Evolutionary conservation across 2,329 filamentous ascomycete genomes (phyloP).

Genomic region (Colletotrichum siamense): DNA sequence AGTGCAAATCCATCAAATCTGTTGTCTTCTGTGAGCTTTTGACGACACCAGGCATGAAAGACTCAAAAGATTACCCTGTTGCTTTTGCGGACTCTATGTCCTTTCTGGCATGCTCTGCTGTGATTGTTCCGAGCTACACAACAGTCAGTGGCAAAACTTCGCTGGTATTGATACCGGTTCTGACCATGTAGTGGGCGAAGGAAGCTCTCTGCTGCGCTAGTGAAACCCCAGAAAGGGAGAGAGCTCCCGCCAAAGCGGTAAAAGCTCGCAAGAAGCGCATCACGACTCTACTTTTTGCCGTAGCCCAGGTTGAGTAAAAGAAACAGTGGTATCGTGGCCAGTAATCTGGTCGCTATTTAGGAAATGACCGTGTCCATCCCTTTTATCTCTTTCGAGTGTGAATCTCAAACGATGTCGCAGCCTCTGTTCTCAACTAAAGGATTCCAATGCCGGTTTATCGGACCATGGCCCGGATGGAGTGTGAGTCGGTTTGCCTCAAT

Average conservation of each 20-base stretch:
- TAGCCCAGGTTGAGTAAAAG: accelerated
- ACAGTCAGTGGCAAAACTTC: accelerated
- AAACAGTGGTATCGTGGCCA: accelerated
- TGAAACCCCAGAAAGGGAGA: accelerated
- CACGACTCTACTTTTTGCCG: accelerated
- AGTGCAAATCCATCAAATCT: not conserved
- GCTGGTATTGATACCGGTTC: accelerated
- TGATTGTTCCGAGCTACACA: accelerated
- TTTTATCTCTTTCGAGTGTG: not conserved
- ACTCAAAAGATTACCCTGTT: not conserved
- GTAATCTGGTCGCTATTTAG: not conserved
- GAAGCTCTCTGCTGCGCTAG: not conserved
- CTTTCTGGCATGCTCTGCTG: not conserved
- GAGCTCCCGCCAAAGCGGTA: not conserved
- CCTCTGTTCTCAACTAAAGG: not conserved
- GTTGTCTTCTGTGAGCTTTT: not conserved
- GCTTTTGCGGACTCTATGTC: not conserved
- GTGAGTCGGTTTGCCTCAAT: not conserved
- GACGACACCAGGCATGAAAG: accelerated
- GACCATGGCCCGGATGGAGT: not conserved
- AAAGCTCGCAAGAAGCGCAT: not conserved
- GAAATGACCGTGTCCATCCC: not conserved
- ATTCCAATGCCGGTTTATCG: not conserved
- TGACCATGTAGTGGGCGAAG: not conserved
- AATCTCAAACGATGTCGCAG: not conserved